Base-by-base conservation (phyloP, 1,284 basidiomycete species). In the Fomitopsis pinicola region DNA sequence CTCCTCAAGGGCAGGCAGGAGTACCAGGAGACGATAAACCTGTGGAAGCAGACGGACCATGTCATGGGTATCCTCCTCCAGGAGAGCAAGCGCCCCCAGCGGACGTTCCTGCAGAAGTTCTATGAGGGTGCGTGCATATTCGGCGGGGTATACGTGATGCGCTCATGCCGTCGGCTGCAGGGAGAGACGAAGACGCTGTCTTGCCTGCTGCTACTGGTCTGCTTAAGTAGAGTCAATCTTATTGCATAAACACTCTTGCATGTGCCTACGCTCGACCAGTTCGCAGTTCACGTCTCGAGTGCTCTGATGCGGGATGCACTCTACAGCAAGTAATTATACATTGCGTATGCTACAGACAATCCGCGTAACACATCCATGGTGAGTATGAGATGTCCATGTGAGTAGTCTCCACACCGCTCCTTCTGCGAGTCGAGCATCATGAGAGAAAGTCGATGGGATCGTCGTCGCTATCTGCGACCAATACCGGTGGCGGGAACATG, bases 21-120 rank as follows among this genome's bases (percentile, higher is more conserved):
- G 70, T 95, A 88, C 73, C 97, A 99, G 80, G 97, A 96, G 82
- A 91, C 91, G 54, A 84, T 97, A 82, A 98, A 98, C 73, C 85
- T 84, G 68, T 98, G 95, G 95, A 96, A 96, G 75, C 91, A 93
- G 79, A 79, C 80, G 45, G 88, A 91, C 64, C 91, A 92, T 71
- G 77, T 93, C 28, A 75, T 87, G 72, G 89, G 88, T 6, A 82
- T 89, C 40, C 70, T 91, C 55, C 75, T 91, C 63, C 74, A 82
- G 62, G 72, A 75, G 3, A 76, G 79, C 55, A 75, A 79, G 54
- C 77, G 83, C 62, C 82, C 83, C 7, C 81, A 80, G 28, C 82
- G 83, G 68, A 84, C 87, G 19, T 95, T 95, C 75, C 78, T 95
- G 80, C 84, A 94, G 74, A 92, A 87, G 79, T 95, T 95, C 75